phyloP scores from a whole-genome alignment of 2,329 filamentous ascomycete species.

The Penicillium sp. region DNA sequence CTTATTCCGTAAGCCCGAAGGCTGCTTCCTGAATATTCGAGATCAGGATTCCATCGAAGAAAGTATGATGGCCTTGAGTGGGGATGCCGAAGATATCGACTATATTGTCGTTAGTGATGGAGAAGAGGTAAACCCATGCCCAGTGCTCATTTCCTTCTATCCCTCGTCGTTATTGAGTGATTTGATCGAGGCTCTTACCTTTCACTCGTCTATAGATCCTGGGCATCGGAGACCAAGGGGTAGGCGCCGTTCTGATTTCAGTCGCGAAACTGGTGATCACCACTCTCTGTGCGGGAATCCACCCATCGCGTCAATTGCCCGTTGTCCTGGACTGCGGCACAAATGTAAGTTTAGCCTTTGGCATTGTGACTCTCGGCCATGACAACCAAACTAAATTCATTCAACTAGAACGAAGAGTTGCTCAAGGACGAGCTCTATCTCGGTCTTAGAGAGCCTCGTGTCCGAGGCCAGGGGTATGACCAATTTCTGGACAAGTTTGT shows the following conservation, averaged over 20 bases:
- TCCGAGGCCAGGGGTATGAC: constrained; percentile 67
- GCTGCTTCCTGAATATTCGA: constrained; percentile 72
- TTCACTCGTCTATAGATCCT: constrained; percentile 54
- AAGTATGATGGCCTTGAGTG: constrained; percentile 60
- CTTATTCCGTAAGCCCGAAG: constrained; percentile 70
- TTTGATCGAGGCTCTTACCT: too few relatives aligned
- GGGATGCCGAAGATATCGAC: constrained; percentile 67
- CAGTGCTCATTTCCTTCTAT: neutral
- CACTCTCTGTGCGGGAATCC: constrained; percentile 79
- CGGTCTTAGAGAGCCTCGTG: constrained; percentile 61
- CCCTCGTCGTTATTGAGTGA: too few relatives aligned
- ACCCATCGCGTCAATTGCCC: constrained; percentile 69
- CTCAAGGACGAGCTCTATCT: constrained; percentile 74
- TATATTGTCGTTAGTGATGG: constrained; percentile 80
- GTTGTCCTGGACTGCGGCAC: constrained; percentile 84
- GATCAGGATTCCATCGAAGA: constrained; percentile 61
- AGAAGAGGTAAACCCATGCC: constrained; percentile 37
- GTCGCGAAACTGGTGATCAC: constrained; percentile 77
- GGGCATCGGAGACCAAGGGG: constrained; percentile 83
- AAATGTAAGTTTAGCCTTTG: constrained; percentile 43
- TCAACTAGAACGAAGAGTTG: constrained; percentile 58
- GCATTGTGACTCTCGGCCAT: neutral
- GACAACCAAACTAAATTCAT: too few relatives aligned
- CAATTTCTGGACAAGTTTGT: constrained; percentile 72
- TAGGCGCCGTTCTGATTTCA: constrained; percentile 77